phyloP scores from a whole-genome alignment of 2,329 filamentous ascomycete genomes.

The Huntiella omanensis region DNA sequence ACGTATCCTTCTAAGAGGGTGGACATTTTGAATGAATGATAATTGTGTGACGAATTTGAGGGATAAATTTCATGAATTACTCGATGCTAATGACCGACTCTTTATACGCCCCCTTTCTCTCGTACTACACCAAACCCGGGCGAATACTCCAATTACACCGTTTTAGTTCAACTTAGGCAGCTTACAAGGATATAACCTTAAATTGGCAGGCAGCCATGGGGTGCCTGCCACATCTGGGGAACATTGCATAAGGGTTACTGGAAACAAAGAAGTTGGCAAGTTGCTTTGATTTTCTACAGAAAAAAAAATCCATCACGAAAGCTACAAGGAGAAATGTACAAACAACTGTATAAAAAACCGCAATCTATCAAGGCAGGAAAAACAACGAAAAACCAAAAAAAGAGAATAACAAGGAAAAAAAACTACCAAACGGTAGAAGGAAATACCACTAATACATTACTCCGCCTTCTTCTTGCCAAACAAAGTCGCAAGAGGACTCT shows the following conservation, averaged over 20 bases:
- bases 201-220: no score
- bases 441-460: slow-evolving; percentile 9
- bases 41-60: not conserved
- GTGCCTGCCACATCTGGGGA: no score
- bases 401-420: slow-evolving; percentile 5
- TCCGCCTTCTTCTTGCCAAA: slow-evolving; percentile 19
- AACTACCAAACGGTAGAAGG: not conserved
- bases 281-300: no score
- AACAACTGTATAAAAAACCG: slow-evolving; percentile 1
- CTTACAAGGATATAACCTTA: no score
- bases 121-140: no score
- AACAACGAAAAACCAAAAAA: not conserved
- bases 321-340: not conserved
- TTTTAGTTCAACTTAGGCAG: no score
- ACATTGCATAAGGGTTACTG: no score
- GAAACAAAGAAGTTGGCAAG: no score
- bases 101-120: no score
- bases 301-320: no score
- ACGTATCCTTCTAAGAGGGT: not conserved
- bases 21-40: not conserved
- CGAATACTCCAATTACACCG: no score
- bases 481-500: slow-evolving; percentile 11
- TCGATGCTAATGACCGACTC: not conserved
- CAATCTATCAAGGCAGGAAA: not conserved
- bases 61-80: not conserved